Base-by-base conservation (phyloP, 208 protist genomes). In the Crithidia thermophila region DNA sequence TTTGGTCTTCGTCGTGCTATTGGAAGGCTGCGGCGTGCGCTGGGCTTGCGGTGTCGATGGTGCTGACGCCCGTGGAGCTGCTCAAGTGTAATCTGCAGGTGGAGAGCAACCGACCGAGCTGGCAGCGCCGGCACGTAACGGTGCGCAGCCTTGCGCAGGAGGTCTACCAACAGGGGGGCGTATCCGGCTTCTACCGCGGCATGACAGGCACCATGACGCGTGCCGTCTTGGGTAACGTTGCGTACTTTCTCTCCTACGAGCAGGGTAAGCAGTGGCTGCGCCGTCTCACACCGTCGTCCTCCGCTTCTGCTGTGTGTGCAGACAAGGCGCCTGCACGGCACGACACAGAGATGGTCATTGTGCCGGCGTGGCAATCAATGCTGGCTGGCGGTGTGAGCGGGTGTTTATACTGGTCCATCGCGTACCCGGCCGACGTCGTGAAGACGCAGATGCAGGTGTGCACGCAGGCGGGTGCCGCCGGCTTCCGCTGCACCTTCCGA, bases 401-500 rank as follows among this genome's bases (percentile, higher is more conserved):
- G 1, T 78, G 74, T 33, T 78, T 76, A 4, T 94, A 93, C 63
- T 96, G 90, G 90, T 81, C 82, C 8, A 66, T 91, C 27, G 87
- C 84, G 55, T 96, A 93, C 67, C 90, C 90, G 9, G 86, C 85
- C 5, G 90, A 96, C 55, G 88, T 94, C 8, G 76, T 86, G n/a
- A 92, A 92, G 71, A 93, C 90, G 21, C 72, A 86, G 20, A 83
- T 94, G 73, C 87, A 93, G 81, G 76, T 88, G n/a, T 84, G 86
- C 68, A 31, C 76, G 1, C 50, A 64, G 60, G 53, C 57, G 11
- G 37, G 49, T 0, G 56, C 20, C 20, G 71, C 69, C 14, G 79
- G 59, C n/a, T 67, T 84, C 16, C 37, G 45, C 9, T 58, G 57
- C 13, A 76, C 68, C 1, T 57, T 90, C 2, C 56, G 62, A 5